Percentiles rank a stretch among this genome's conserved stretches.
These are phyloP conservation scores for Arctium minus DNA, from an alignment of 129 eudicot species.

Conservation along the genomic window DNA sequence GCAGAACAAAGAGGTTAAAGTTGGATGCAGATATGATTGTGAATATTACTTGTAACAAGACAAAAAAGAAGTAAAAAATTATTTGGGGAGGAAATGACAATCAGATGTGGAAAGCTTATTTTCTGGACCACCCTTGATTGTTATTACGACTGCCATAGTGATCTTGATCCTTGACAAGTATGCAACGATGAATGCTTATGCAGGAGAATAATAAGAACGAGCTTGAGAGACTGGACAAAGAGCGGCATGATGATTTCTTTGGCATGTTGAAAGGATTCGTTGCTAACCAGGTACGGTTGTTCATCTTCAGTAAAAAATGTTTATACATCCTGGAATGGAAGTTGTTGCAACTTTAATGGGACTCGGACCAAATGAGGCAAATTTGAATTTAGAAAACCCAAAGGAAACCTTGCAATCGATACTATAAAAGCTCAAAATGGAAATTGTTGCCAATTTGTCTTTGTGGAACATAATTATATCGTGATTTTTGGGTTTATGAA, in stretches of 20 bases:
- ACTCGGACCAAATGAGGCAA: neutral
- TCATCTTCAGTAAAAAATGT: neutral
- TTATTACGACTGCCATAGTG: neutral
- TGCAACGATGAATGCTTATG: slow-evolving; percentile 23
- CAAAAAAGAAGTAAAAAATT: neutral
- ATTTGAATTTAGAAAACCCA: neutral
- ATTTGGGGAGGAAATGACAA: neutral
- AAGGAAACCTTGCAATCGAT: neutral
- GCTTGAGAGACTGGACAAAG: slow-evolving; percentile 76
- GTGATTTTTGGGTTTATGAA: neutral
- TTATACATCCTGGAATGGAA: neutral
- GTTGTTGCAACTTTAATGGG: neutral
- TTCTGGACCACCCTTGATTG: neutral
- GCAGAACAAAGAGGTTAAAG: neutral
- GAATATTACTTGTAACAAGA: neutral
- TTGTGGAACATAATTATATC: neutral
- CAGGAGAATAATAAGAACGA: slow-evolving; percentile 89
- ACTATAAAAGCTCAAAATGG: neutral
- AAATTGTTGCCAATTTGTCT: neutral
- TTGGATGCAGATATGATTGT: neutral
- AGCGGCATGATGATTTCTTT: slow-evolving; percentile 76
- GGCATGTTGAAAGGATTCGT: slow-evolving; percentile 89
- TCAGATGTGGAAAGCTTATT: neutral
- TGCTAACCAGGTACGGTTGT: slow-evolving; percentile 60
- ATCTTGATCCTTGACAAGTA: neutral